These are phyloP conservation scores for Sarocladium kiliense DNA, from an alignment of 2,329 filamentous ascomycete genomes.

Conservation along the genomic window DNA sequence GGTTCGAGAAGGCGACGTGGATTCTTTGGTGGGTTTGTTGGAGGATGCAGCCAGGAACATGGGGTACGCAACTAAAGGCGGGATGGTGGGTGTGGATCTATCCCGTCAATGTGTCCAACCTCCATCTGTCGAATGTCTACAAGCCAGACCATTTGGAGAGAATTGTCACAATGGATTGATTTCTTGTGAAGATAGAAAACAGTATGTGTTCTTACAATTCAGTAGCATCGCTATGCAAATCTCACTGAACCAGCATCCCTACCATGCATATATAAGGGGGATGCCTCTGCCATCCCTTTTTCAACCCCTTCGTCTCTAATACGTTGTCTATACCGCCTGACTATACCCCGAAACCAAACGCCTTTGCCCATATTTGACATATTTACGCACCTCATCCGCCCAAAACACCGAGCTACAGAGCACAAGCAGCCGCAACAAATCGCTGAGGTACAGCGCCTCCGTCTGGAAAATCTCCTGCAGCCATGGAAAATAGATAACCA, in stretches of 20 bases:
- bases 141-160: too few relatives aligned
- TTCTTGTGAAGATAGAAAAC: too few relatives aligned
- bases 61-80: background rate
- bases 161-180: too few relatives aligned
- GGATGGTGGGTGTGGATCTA: constrained; percentile 2
- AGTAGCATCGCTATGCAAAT: constrained; percentile 7
- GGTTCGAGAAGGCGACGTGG: background rate
- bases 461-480: constrained; percentile 95
- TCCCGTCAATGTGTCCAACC: constrained; percentile 3
- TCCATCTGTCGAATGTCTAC: too few relatives aligned
- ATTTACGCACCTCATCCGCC: constrained; percentile 89
- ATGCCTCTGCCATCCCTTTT: background rate
- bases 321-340: constrained; percentile 49
- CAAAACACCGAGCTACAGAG: constrained; percentile 91
- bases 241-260: background rate
- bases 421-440: constrained; percentile 66
- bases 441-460: constrained; percentile 69
- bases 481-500: constrained; percentile 93
- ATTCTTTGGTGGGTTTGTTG: background rate
- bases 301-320: background rate
- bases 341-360: constrained; percentile 59
- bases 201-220: background rate
- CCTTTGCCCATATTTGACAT: constrained; percentile 55
- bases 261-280: background rate
- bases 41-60: background rate